A percentile compares a stretch with the other conserved stretches of the same genome.
Evolutionary conservation across 2,329 filamentous ascomycete species (phyloP).

Genomic region (Didymella sp.): DNA sequence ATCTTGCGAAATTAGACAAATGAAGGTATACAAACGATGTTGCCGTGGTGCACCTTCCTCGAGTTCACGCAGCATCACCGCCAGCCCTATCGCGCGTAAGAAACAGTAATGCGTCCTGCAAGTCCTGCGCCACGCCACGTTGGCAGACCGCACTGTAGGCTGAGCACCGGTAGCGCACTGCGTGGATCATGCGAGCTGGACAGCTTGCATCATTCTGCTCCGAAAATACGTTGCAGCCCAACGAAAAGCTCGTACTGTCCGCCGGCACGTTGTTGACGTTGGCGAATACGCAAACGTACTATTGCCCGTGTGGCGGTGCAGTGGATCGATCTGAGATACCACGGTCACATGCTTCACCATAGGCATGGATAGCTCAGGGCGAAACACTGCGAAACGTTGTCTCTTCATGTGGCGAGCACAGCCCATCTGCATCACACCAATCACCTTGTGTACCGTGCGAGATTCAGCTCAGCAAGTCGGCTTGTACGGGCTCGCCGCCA

Average conservation of each 20-base stretch:
- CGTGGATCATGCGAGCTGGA: conserved; percentile 34
- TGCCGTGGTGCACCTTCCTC: conserved; percentile 25
- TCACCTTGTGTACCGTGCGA: conserved; percentile 20
- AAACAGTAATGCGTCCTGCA: conserved; percentile 9
- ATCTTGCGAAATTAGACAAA: background rate
- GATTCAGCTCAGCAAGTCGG: conserved; percentile 12
- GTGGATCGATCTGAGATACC: conserved; percentile 22
- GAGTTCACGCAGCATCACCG: conserved; percentile 33
- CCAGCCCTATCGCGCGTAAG: conserved; percentile 38
- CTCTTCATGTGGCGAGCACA: conserved; percentile 31
- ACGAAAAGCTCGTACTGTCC: conserved; percentile 28
- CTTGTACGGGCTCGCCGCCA: conserved; percentile 8
- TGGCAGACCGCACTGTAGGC: conserved; percentile 44
- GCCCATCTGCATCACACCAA: conserved; percentile 29
- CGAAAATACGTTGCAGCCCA: conserved; percentile 41
- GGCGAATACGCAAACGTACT: conserved; percentile 19
- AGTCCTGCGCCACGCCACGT: conserved; percentile 39
- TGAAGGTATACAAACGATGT: conserved; percentile 6
- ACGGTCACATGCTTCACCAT: conserved; percentile 34
- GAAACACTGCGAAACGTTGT: conserved; percentile 22
- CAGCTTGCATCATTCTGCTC: conserved; percentile 42
- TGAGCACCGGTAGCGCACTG: conserved; percentile 27
- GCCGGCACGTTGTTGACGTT: conserved; percentile 4
- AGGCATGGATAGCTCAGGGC: conserved; percentile 13
- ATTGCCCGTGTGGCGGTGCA: conserved; percentile 44